These are phyloP conservation scores for Entomortierella beljakovae DNA, from an alignment of 192 early-diverging fungal species.

Conservation along the genomic window DNA sequence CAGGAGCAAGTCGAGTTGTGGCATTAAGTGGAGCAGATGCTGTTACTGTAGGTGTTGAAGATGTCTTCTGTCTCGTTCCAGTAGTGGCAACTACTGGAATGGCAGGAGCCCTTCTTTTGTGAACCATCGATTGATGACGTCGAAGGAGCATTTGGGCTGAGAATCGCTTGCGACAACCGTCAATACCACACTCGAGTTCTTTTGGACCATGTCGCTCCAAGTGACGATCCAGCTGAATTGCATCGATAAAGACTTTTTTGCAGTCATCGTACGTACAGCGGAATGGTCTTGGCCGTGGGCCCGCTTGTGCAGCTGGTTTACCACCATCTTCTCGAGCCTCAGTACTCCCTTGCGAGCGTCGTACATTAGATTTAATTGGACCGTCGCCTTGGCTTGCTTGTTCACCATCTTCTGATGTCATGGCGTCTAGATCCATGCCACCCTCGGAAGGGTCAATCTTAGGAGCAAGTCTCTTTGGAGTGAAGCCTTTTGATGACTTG, in stretches of 20 bases:
- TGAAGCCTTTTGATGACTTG: slow-evolving; percentile 12
- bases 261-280: slow-evolving; percentile 51
- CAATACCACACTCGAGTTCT: slow-evolving; percentile 54
- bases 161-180: slow-evolving; percentile 50
- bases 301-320: neutral
- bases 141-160: slow-evolving; percentile 52
- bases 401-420: slow-evolving; percentile 5
- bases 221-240: slow-evolving; percentile 45
- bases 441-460: slow-evolving; percentile 4
- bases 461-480: slow-evolving; percentile 19
- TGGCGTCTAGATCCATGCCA: neutral
- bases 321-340: neutral
- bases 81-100: slow-evolving; percentile 17
- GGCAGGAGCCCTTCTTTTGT: slow-evolving; percentile 39
- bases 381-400: neutral
- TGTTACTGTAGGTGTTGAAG: neutral
- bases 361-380: neutral
- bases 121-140: slow-evolving; percentile 53
- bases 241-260: slow-evolving; percentile 53
- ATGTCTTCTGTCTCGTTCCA: slow-evolving; percentile 9
- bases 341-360: neutral
- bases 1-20: slow-evolving; percentile 6
- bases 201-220: slow-evolving; percentile 50
- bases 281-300: slow-evolving; percentile 37
- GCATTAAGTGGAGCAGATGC: neutral